These are phyloP conservation scores for Carex kokanica DNA, from an alignment of 176 grass and related monocot species.

Conservation along the genomic window DNA sequence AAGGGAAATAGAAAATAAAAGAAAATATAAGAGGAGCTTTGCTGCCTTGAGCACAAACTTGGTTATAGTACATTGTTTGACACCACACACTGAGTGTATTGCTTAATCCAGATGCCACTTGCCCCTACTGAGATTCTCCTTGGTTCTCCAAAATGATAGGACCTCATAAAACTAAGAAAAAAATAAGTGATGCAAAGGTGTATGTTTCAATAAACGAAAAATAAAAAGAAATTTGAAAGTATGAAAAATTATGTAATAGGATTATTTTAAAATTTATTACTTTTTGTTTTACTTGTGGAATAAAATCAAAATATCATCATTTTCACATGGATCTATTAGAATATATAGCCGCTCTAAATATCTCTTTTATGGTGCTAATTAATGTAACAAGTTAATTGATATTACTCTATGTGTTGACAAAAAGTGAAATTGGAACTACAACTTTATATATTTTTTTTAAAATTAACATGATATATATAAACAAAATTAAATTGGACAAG, in stretches of 20 bases:
- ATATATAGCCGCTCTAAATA: not conserved
- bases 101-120: conserved; percentile 6
- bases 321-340: not conserved
- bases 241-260: not conserved
- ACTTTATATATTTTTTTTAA: not conserved
- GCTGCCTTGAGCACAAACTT: not conserved
- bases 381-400: not conserved
- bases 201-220: not conserved
- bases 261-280: no score
- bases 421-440: not conserved
- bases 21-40: not conserved
- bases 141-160: conserved; percentile 41
- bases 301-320: not conserved
- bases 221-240: not conserved
- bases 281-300: not conserved
- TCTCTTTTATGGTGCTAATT: not conserved
- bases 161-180: conserved; percentile 45
- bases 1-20: not conserved
- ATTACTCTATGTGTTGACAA: not conserved
- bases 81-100: not conserved
- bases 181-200: not conserved
- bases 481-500: not conserved
- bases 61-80: not conserved
- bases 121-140: conserved; percentile 17
- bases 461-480: not conserved